Evolutionary conservation across 345 rosid genomes (phyloP), one percentile per base, ranked within the genome.

Genomic region (Eucalyptus cloeziana): DNA sequence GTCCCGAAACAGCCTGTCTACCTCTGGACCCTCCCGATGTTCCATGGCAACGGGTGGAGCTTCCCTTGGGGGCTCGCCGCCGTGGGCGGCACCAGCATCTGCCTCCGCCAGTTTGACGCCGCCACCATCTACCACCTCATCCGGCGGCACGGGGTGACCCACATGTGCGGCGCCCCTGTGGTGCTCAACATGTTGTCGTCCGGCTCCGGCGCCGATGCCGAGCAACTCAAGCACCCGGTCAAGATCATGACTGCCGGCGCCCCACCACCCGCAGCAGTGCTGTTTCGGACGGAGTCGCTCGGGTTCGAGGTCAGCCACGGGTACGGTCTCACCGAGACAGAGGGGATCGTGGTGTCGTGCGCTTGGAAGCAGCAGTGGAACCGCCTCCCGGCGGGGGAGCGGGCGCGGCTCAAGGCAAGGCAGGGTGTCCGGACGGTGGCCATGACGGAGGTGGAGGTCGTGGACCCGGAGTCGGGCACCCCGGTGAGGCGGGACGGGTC

Each of bases 111-210:
- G 71, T 94, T 97, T 88, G 93, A 95, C 12, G 94, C 94, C 9
- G 89, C 90, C 24, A 62, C 60, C 24, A 93, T 96, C 62, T 95
- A 94, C 91, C 86, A 86, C 33, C 89, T 93, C 49, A 96, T 96
- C 86, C 89, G 90, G 49, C 87, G 86, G 44, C 96, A 96, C 86
- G 89, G 94, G 5, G 98, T 97, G 50, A 96, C 97, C 19, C 97
- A 97, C 92, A 94, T 97, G 96, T 95, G 97, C 50, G 99, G 96
- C 13, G 99, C 98, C 45, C 99, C 99, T 5, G 95, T 96, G 21
- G 98, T 97, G 30, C 94, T 97, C 45, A 95, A 94, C 92, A 95
- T 96, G 97, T 89, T 97, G 6, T 94, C 96, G 3, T 92, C 90
- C 45, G 91, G 92, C 62, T 24, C 62, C 62, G 27, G 88, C 7